These are phyloP conservation scores for Pogostemon cablin DNA, from an alignment of 257 asterid genomes.

Conservation along the genomic window DNA sequence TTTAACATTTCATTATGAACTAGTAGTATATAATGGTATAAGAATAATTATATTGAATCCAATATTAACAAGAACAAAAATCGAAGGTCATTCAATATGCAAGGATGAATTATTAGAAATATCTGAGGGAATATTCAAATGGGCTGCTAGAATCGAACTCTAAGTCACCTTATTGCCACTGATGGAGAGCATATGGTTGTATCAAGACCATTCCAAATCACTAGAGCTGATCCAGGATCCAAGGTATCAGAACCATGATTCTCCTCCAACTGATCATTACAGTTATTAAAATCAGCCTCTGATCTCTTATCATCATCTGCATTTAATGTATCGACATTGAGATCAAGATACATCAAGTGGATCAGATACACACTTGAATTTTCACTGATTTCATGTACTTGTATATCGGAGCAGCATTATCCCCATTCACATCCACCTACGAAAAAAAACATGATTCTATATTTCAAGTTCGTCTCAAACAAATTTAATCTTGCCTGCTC, in stretches of 20 bases:
- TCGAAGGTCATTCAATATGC: background rate
- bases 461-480: too few species aligned
- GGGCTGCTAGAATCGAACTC: constrained; percentile 14
- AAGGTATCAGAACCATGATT: constrained; percentile 46
- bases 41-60: too few species aligned
- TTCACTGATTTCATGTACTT: too few species aligned
- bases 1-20: too few species aligned
- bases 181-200: constrained; percentile 35
- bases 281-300: constrained; percentile 51
- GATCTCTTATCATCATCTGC: constrained; percentile 66
- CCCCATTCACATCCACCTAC: too few species aligned
- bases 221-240: constrained; percentile 40
- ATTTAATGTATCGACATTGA: constrained; percentile 56
- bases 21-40: too few species aligned
- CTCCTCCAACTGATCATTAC: constrained; percentile 55
- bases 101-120: constrained; percentile 15
- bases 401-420: too few species aligned
- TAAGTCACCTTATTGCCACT: constrained; percentile 39
- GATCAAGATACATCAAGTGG: constrained; percentile 36
- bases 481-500: too few species aligned
- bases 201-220: constrained; percentile 52
- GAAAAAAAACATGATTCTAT: too few species aligned
- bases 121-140: constrained; percentile 13
- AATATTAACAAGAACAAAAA: too few species aligned
- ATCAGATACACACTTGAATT: too few species aligned